Conservation (phyloP, 352 stramenopile species). For the Phytopythium montanum region DNA sequence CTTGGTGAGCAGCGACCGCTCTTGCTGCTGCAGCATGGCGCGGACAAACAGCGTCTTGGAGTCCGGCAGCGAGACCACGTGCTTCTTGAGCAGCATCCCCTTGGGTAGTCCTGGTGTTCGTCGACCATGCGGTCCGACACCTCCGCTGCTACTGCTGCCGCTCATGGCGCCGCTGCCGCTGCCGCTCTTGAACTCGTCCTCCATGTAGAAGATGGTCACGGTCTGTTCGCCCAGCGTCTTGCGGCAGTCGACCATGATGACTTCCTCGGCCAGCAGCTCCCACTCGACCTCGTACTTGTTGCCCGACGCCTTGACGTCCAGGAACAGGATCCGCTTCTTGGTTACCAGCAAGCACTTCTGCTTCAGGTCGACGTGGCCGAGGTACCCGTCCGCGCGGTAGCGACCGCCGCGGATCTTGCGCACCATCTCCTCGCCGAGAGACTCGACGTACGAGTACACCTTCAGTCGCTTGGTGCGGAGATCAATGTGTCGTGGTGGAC, state of each 20-base stretch:
- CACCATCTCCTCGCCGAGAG: conserved; percentile 85
- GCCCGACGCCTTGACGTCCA: conserved; percentile 55
- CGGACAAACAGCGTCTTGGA: conserved; percentile 78
- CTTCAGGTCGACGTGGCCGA: conserved; percentile 79
- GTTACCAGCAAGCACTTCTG: conserved; percentile 86
- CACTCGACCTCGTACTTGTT: conserved; percentile 78
- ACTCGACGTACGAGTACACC: conserved; percentile 86
- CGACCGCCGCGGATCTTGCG: conserved; percentile 70
- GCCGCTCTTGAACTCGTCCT: conserved; percentile 47
- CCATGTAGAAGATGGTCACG: conserved; percentile 66
- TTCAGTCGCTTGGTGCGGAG: conserved; percentile 75
- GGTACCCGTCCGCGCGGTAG: conserved; percentile 77
- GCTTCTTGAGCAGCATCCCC: conserved; percentile 79
- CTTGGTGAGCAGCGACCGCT: conserved; percentile 68
- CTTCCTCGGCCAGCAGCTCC: conserved; percentile 75
- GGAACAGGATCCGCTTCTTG: conserved; percentile 72
- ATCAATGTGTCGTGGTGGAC: conserved; percentile 79
- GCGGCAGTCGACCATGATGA: conserved; percentile 74
- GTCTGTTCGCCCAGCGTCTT: conserved; percentile 25
- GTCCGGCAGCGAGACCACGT: conserved; percentile 65
- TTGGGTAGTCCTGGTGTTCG: conserved; percentile 29
- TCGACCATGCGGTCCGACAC: conserved; percentile 16
- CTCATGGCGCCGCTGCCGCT: conserved; percentile 9
- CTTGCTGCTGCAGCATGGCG: conserved; percentile 85
- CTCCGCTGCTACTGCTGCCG: conserved; percentile 14